phyloP scores from a whole-genome alignment of 306 rosid genomes.

The Clitoria ternatea region DNA sequence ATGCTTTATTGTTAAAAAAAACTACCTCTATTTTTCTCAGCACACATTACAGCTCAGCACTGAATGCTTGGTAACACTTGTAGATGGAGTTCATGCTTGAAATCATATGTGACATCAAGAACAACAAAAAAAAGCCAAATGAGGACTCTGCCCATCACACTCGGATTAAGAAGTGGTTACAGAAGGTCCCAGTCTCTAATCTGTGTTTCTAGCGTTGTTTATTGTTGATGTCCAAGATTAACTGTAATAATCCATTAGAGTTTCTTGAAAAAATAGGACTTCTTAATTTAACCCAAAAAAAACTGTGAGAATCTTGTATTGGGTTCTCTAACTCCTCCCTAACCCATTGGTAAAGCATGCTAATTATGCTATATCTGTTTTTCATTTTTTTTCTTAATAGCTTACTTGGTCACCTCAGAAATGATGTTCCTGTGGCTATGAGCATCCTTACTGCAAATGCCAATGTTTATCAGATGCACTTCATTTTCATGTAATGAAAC shows the following conservation, averaged over 20 bases:
- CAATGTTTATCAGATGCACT: not conserved
- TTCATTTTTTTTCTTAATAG: not conserved
- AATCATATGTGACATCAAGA: slow-evolving; percentile 89
- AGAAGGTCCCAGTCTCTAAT: slow-evolving; percentile 53
- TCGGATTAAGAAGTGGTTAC: slow-evolving; percentile 89
- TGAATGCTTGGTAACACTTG: slow-evolving; percentile 32
- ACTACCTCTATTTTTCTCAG: slow-evolving; percentile 3
- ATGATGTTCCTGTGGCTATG: not conserved
- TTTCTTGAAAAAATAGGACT: not conserved
- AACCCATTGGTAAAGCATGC: too few species aligned
- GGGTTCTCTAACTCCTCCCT: too few species aligned
- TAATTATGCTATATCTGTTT: too few species aligned
- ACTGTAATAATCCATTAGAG: not conserved
- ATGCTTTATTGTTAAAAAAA: slow-evolving; percentile 4
- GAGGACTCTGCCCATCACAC: slow-evolving; percentile 71
- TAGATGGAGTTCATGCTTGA: slow-evolving; percentile 99
- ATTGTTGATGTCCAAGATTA: not conserved
- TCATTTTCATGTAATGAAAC: not conserved
- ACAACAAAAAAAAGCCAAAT: slow-evolving; percentile 78
- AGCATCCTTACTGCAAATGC: slow-evolving; percentile 6
- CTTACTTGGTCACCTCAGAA: not conserved
- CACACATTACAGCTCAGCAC: slow-evolving; percentile 13
- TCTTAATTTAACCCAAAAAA: not conserved
- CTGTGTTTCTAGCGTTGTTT: slow-evolving; percentile 9
- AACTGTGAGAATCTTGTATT: not conserved